Base-by-base conservation (phyloP, 306 rosid species). In the Rosa persica region DNA sequence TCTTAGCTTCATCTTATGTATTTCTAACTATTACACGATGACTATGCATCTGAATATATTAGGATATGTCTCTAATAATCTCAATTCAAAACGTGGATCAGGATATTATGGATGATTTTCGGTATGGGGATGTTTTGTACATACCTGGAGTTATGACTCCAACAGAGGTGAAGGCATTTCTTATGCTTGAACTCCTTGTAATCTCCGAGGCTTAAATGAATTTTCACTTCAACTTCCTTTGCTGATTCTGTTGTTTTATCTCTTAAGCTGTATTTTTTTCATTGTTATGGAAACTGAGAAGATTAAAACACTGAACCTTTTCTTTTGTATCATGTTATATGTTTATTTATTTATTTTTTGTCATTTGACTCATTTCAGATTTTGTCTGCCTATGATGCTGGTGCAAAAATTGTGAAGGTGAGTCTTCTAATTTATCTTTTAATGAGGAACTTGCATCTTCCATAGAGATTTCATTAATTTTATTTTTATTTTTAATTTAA, bases 121-220 rank as follows among this genome's bases (percentile, higher is more conserved):
- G 23, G 70, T 70, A 73, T 78, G 51, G 76, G 74, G 98, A 89
- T 43, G 69, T 86, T 81, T 77, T 94, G 76, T 94, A 92, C 75
- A 92, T 92, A 77, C 98, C 98, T 12, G 98, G 98, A 38, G 84
- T 87, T 72, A 92, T 94, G 98, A 94, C 94, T 81, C 98, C 98
- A 83, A 90, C 98, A 39, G 97, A 94, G 90, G 98, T 94, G 85
- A 86, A 90, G n/a, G 43, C 62, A 75, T 34, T 48, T 75, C 76
- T 74, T 83, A 36, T 22, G 25, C 61, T 38, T 70, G 12, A 38
- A 52, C 3, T 49, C 19, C 77, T 52, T 30, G 6, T 10, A 42
- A 58, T 66, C 57, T 79, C 23, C 17, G 30, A 58, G 78, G 55
- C 40, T 52, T 79, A 4, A 8, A 40, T n/a, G 36, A 60, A 71